Evolutionary conservation across 2,329 filamentous ascomycete species (phyloP), one percentile per base, ranked within the genome.

Genomic region (Pseudonectria buxi): DNA sequence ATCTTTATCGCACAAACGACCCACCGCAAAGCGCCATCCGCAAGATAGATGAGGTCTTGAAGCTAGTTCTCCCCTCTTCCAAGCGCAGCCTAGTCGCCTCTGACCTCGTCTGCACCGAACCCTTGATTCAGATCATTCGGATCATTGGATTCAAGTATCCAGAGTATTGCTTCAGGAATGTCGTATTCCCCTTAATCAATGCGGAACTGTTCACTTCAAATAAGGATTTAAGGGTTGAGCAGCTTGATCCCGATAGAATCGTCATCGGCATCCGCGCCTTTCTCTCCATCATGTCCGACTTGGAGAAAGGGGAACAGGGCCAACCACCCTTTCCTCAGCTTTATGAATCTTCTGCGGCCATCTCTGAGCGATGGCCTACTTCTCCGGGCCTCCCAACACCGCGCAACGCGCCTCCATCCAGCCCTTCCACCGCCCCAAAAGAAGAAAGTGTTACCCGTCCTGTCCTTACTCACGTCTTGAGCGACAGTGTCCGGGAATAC

Each of bases 181-280:
- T 96, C 45, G 86, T 98, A n/a, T 96, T 95, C 50, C 92, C 90
- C 3, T 67, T 98, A 26, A 84, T 98, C 55, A 95, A 94, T 55
- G 87, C 88, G 2, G 90, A 95, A 34, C 68, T 88, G n/a, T 92
- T 95, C 56, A 71, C 76, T 18, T 77, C 80, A 13, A 68, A 86
- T 45, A 73, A 81, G 51, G 86, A 95, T 29, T 65, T 92, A 28
- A 88, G 79, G 54, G 84, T 95, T 18, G 92, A 96, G 54, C 86
- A 94, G 54, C 73, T 98, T 43, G 92, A 98, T 43, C 92, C 94
- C 1, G 94, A 98, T 55, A 83, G 86, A 51, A 94, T 95, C 65
- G 90, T 96, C n/a, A 85, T 98, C 49, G 92, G 89, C 3, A 98
- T 98, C 44, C 78, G 88, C 44, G 86, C 92, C 3, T 98, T 96